Evolutionary conservation across 306 rosid species (phyloP).

Genomic region (Quercus wislizeni): DNA sequence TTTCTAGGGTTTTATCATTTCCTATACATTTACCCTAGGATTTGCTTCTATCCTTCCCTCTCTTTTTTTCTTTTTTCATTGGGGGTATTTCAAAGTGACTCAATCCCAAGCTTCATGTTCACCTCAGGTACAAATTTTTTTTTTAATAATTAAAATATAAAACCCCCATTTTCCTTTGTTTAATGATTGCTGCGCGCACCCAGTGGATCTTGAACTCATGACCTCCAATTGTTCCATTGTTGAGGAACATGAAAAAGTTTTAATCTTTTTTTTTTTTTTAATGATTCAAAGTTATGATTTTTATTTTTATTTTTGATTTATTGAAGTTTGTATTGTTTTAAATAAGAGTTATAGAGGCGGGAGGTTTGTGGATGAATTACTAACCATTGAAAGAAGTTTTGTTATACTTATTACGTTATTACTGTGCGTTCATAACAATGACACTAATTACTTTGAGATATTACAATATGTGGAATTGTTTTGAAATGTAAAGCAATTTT

Average conservation of each 20-base stretch:
- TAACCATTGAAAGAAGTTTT: neutral
- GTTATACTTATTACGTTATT: neutral
- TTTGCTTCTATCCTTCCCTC: constrained; percentile 15
- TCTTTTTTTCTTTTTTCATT: neutral
- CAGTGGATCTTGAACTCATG: too few relatives aligned
- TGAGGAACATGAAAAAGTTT: neutral
- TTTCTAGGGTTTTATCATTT: constrained; percentile 47
- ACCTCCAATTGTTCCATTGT: neutral
- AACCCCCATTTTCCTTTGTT: neutral
- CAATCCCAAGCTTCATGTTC: constrained; percentile 45
- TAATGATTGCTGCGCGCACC: neutral
- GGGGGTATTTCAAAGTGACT: neutral
- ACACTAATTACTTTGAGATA: neutral
- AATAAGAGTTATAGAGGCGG: neutral
- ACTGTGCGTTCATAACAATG: neutral
- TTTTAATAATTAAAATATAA: neutral
- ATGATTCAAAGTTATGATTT: neutral
- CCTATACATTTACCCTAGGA: constrained; percentile 53
- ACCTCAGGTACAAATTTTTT: constrained; percentile 25
- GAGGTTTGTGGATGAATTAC: neutral
- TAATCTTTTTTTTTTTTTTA: neutral
- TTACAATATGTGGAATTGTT: neutral
- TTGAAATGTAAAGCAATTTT: neutral
- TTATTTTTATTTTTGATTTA: neutral
- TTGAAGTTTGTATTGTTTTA: neutral